Conservation (phyloP, 805 yeast genomes). For the Candida loeiensis region DNA sequence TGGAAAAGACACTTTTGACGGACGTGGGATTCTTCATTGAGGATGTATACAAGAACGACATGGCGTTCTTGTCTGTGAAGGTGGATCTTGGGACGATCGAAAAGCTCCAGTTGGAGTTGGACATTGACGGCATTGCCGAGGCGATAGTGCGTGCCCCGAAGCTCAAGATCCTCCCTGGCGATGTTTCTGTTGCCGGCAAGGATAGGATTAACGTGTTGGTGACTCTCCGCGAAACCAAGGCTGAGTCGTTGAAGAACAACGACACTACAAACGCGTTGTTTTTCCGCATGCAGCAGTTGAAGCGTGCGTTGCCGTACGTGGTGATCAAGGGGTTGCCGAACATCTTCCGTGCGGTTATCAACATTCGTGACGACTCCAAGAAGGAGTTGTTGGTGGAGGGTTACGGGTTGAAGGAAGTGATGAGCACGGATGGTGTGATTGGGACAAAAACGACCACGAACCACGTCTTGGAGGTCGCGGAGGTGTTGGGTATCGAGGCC, state of each 20-base stretch:
- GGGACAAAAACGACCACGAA: slow-evolving; percentile 86
- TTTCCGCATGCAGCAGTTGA: slow-evolving; percentile 84
- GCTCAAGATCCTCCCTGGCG: slow-evolving; percentile 72
- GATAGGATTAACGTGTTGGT: slow-evolving; percentile 68
- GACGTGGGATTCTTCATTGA: slow-evolving; percentile 89
- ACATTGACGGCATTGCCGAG: slow-evolving; percentile 76
- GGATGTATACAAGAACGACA: slow-evolving; percentile 82
- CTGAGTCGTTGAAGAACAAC: slow-evolving; percentile 31
- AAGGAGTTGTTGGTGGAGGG: slow-evolving; percentile 96
- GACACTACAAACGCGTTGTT: slow-evolving; percentile 53
- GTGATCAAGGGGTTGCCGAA: slow-evolving; percentile 92
- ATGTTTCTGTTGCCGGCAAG: slow-evolving; percentile 63
- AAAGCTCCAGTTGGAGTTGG: slow-evolving; percentile 82
- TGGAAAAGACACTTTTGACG: slow-evolving; percentile 83
- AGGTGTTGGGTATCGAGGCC: slow-evolving; percentile 95
- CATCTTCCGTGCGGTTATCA: slow-evolving; percentile 93
- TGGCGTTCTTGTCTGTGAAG: slow-evolving; percentile 76
- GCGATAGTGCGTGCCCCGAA: slow-evolving; percentile 87
- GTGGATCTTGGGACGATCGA: slow-evolving; percentile 84
- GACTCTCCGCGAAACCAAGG: slow-evolving; percentile 34
- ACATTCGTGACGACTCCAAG: slow-evolving; percentile 79
- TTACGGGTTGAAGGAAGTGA: slow-evolving; percentile 91
- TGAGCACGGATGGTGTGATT: slow-evolving; percentile 95
- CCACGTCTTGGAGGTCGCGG: slow-evolving; percentile 84
- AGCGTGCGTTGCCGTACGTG: slow-evolving; percentile 79